Percentiles rank a stretch among this genome's conserved stretches.
Evolutionary conservation across 768 basidiomycete species (phyloP).

Genomic region (Rhodotorula taiwanensis): DNA sequence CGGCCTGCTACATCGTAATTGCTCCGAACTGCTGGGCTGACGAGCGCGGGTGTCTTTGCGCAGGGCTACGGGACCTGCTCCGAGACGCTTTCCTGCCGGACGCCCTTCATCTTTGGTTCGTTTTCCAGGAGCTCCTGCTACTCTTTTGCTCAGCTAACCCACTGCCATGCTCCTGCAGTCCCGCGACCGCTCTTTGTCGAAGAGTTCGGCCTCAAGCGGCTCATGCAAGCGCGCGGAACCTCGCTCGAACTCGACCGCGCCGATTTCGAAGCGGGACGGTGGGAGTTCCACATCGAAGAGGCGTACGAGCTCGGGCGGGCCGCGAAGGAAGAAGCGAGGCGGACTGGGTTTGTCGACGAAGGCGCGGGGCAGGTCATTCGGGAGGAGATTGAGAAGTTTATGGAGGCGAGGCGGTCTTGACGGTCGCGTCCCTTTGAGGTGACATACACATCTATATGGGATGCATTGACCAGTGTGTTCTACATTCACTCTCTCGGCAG

Average conservation of each 20-base stretch:
- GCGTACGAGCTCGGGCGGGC: constrained; percentile 55
- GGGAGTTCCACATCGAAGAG: constrained; percentile 40
- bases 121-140: constrained; percentile 29
- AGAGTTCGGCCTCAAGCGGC: constrained; percentile 64
- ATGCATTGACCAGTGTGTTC: too few relatives aligned
- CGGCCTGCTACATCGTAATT: too few relatives aligned
- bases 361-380: constrained; percentile 33
- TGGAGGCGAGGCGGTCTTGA: constrained; percentile 7
- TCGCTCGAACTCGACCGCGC: constrained; percentile 62
- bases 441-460: background rate
- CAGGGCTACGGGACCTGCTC: constrained; percentile 77
- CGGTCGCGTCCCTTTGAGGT: too few relatives aligned
- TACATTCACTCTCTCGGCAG: too few relatives aligned
- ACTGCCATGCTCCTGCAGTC: constrained; percentile 48
- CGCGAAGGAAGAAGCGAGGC: constrained; percentile 46
- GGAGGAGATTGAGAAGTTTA: constrained; percentile 38
- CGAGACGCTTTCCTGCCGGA: constrained; percentile 67
- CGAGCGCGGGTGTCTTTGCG: too few relatives aligned
- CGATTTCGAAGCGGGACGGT: constrained; percentile 39
- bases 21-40: background rate
- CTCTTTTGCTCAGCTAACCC: background rate
- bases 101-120: constrained; percentile 76
- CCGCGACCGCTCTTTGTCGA: constrained; percentile 73
- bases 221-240: constrained; percentile 60
- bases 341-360: constrained; percentile 21